These are phyloP conservation scores for Tricholomella constricta DNA, from an alignment of 768 basidiomycete species.

Conservation along the genomic window DNA sequence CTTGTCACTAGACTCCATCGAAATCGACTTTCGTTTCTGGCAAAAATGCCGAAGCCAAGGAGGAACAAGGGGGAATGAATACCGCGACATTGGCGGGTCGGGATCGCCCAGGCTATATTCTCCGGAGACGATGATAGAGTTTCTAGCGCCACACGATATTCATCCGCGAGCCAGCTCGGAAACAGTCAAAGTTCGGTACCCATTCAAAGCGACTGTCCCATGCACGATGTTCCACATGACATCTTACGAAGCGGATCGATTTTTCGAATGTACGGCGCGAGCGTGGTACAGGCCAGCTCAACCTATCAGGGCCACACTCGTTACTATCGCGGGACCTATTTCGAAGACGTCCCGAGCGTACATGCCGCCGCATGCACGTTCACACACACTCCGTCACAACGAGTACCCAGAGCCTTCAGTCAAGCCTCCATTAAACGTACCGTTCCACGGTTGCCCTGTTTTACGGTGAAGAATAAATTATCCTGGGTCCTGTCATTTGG, in stretches of 20 bases:
- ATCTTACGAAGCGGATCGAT: neutral
- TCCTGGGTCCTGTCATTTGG: too few species aligned
- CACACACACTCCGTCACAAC: neutral
- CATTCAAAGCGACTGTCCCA: neutral
- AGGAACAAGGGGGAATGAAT: neutral
- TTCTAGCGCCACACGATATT: neutral
- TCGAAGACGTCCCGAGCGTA: neutral
- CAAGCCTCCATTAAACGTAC: neutral
- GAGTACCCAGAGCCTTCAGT: neutral
- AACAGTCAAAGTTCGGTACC: neutral
- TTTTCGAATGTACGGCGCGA: neutral
- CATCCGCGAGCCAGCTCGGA: neutral
- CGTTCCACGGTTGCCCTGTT: neutral
- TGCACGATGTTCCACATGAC: neutral
- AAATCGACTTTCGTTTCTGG: neutral
- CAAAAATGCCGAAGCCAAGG: neutral
- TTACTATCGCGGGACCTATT: neutral
- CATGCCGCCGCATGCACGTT: neutral
- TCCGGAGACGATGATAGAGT: neutral
- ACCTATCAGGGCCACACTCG: neutral
- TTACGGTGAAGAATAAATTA: neutral
- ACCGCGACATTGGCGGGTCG: neutral
- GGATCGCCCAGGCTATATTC: neutral
- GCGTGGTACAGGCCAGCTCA: neutral
- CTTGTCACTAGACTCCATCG: neutral